Conservation (phyloP, 768 basidiomycete genomes). For the Boletus subparvulus region DNA sequence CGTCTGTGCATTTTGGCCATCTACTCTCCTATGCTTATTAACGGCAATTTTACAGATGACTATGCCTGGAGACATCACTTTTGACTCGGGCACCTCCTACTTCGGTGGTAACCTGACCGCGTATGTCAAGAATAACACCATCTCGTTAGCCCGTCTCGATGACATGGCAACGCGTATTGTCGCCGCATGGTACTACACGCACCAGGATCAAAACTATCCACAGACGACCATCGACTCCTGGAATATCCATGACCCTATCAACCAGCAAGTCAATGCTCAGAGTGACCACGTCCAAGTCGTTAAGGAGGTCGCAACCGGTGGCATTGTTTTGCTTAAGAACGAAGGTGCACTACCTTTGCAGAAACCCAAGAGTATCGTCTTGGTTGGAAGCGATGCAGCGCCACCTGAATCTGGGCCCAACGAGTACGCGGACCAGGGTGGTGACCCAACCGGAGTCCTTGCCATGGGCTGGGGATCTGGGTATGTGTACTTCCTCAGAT, state of each 20-base stretch:
- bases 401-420: slow-evolving; percentile 70
- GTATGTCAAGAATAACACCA: slow-evolving; percentile 59
- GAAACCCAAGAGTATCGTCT: slow-evolving; percentile 55
- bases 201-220: slow-evolving; percentile 34
- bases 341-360: slow-evolving; percentile 55
- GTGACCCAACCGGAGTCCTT: slow-evolving; percentile 62
- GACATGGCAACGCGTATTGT: slow-evolving; percentile 74
- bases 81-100: slow-evolving; percentile 41
- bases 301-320: slow-evolving; percentile 62
- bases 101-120: slow-evolving; percentile 60
- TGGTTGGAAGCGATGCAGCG: slow-evolving; percentile 66
- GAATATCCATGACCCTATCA: slow-evolving; percentile 29
- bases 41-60: slow-evolving; percentile 50
- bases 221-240: slow-evolving; percentile 27
- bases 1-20: slow-evolving; percentile 34
- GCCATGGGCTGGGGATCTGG: slow-evolving; percentile 95
- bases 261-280: slow-evolving; percentile 54
- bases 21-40: neutral
- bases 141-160: slow-evolving; percentile 58
- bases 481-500: slow-evolving; percentile 19
- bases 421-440: slow-evolving; percentile 60
- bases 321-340: slow-evolving; percentile 72
- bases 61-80: slow-evolving; percentile 63
- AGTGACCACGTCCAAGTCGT: slow-evolving; percentile 52
- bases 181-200: slow-evolving; percentile 54